These are phyloP conservation scores for Panaeolus papilionaceus DNA, from an alignment of 768 basidiomycete genomes.

Conservation along the genomic window DNA sequence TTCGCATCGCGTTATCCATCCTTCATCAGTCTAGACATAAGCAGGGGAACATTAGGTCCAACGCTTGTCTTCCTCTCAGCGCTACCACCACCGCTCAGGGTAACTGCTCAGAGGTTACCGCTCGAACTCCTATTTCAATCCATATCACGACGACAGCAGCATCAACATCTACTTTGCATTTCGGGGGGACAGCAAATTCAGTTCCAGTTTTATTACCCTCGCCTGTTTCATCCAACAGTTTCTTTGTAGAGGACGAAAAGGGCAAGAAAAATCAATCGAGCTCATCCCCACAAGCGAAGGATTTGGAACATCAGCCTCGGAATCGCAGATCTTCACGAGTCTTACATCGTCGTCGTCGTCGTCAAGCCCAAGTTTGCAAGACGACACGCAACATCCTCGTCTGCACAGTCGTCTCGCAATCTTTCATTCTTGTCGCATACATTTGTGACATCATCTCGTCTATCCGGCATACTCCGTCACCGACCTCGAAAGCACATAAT, in stretches of 20 bases:
- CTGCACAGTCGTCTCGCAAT: background rate
- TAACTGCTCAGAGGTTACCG: conserved; percentile 2
- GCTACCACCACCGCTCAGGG: conserved; percentile 5
- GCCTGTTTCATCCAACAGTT: background rate
- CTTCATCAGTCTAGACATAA: conserved; percentile 20
- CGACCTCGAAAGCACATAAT: background rate
- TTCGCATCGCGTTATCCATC: conserved; percentile 22
- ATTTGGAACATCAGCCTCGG: conserved; percentile 15
- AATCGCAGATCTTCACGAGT: conserved; percentile 28
- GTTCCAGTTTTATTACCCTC: conserved; percentile 24
- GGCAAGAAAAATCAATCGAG: background rate
- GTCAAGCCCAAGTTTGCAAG: background rate
- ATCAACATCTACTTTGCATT: conserved; percentile 32
- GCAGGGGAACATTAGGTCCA: conserved; percentile 12
- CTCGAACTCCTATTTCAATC: conserved; percentile 14
- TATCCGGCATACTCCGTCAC: background rate
- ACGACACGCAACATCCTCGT: background rate
- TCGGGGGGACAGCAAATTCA: conserved; percentile 24
- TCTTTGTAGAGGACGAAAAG: background rate
- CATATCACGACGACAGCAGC: conserved; percentile 20
- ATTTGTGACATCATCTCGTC: conserved; percentile 14
- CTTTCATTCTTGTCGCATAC: conserved; percentile 8
- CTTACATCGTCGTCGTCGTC: background rate
- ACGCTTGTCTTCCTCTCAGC: conserved; percentile 15
- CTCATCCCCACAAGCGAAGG: conserved; percentile 16